Evolutionary conservation across 371 early-diverging fungal genomes (phyloP), one percentile per base, ranked within the genome.

Genomic region (Rozella allomycis): DNA sequence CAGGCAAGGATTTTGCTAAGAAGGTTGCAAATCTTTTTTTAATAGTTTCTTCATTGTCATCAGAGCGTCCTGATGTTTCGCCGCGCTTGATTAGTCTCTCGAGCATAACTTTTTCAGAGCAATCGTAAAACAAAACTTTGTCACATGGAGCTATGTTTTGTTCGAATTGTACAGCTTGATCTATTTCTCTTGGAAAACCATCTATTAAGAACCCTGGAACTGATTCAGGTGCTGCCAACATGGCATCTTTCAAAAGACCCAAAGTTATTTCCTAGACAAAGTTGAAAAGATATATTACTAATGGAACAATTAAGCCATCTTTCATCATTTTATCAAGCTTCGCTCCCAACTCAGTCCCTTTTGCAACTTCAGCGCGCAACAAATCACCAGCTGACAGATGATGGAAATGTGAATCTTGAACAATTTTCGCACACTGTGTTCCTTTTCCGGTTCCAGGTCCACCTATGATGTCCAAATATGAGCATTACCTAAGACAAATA

Each of bases 1-100:
- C 96, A 2, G 91, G 91, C 59, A 63, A 79, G 41, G 72, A 72
- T 6, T 78, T 75, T 21, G 84, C 74, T 17, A 47, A 43, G 38
- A 85, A 94, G 0, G 75, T 74, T 6, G 42, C 50, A 64, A 94
- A 94, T 11, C 96, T 63, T 60, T 93, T 94, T 45, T 59, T 69
- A 67, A 94, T 90, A 0, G 80, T 74, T 45, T 91, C 90, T 25
- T 78, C 66, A 44, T 94, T 90, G 45, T 94, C 93, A 42, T 94
- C 93, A 6, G 68, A 52, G 14, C 96, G 66, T 10, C 96, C 96
- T 30, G 75, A 74, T 23, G 81, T 90, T 48, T 87, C 78, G 8
- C 87, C 84, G 33, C 85, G 70, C 40, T 60, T 79, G 41, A 88
- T 41, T 37, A 93, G 54, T 7, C 96, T 69, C 52, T 70, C 55